Evolutionary conservation across 345 rosid genomes (phyloP), one percentile per base, ranked within the genome.

Genomic region (Lagerstroemia speciosa): DNA sequence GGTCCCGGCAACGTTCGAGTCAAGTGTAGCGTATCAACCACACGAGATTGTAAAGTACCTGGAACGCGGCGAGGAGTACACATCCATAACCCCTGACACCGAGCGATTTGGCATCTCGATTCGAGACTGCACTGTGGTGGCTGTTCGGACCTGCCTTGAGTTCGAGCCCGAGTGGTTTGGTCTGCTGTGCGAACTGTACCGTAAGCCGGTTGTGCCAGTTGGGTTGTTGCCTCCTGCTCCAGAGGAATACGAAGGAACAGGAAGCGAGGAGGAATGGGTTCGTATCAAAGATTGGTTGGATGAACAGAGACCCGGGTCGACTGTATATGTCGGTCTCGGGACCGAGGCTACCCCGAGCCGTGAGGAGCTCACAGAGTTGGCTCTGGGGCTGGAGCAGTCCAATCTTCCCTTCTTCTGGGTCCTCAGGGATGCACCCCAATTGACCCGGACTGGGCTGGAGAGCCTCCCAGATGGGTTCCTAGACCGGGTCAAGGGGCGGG

Each of bases 101-200:
- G 45, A 67, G 40, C 80, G 85, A 37, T 40, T 71, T 8, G 75
- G 71, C 17, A 32, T 62, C 27, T 71, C 77, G 3, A 20, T 78
- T 27, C 64, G 66, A 33, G 76, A 72, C 2, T 76, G 85, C 67
- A 85, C 85, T 24, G 46, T 67, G 37, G 68, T 85, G 20, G 67
- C 60, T 17, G 40, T 85, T 6, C 74, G 85, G 19, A 86, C 83
- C 72, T 78, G 80, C 22, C 70, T 67, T 14, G 91, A 84, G 75
- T 69, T 80, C 26, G 94, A 88, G 62, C 78, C 76, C 0, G 78
- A 83, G 63, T 86, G 84, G 86, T 48, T 88, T 22, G 31, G 53
- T 8, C 74, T 84, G 14, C 11, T 77, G 1, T 60, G 48, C 6
- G 48, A 80, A 22, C 66, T 86, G 33, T 67, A 78, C 66, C 34